Conservation (phyloP, 208 protist genomes). For the Trypanosomatidae sp. region DNA sequence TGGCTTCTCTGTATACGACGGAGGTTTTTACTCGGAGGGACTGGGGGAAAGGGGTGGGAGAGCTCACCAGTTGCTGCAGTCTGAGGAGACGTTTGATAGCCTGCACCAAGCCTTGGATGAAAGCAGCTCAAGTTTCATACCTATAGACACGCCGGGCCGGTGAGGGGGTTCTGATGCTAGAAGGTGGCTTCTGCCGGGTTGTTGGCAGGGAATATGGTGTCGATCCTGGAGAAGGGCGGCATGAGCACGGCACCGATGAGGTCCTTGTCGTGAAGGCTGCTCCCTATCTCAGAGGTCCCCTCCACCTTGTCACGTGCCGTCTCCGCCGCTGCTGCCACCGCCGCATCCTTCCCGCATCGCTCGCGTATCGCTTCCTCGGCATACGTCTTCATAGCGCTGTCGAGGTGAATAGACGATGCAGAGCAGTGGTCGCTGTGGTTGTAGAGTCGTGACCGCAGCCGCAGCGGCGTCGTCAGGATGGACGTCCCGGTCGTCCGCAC, state of each 20-base stretch:
- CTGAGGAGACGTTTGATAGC: constrained; percentile 6
- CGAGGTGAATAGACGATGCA: neutral
- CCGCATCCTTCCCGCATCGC: neutral
- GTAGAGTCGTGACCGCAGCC: constrained; percentile 11
- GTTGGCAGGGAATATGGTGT: neutral
- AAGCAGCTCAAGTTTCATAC: neutral
- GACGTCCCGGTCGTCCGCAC: constrained; percentile 25
- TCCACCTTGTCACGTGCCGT: neutral
- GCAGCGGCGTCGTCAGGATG: constrained; percentile 17
- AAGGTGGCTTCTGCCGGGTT: neutral
- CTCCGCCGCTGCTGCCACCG: neutral
- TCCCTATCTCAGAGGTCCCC: neutral
- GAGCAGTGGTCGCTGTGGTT: constrained; percentile 14
- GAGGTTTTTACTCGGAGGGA: neutral
- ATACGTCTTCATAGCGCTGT: neutral
- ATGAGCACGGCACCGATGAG: constrained; percentile 11
- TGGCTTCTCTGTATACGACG: neutral
- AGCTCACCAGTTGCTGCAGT: neutral
- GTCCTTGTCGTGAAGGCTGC: constrained; percentile 15
- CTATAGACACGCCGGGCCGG: neutral
- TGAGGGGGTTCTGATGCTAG: neutral
- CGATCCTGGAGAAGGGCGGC: constrained; percentile 18
- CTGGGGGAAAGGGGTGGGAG: neutral
- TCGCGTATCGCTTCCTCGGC: constrained; percentile 2
- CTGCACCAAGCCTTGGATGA: constrained; percentile 1